Conservation (phyloP, 75 land plant genomes). For the Picea glauca region DNA sequence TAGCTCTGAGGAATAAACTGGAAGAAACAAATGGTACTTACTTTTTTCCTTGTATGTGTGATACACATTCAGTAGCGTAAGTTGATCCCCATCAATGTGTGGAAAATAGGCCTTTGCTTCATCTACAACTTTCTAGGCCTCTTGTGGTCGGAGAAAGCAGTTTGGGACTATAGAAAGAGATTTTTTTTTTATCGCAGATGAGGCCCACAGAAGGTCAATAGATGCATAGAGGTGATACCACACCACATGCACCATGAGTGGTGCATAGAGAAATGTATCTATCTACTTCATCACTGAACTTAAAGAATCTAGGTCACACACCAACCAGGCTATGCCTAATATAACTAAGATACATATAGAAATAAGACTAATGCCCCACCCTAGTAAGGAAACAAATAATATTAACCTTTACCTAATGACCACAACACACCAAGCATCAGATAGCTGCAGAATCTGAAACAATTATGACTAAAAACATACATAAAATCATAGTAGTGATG, state of each 20-base stretch:
- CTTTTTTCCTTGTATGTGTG: conserved; percentile 58
- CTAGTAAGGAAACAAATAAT: not conserved
- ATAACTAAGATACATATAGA: not conserved
- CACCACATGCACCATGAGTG: conserved; percentile 10
- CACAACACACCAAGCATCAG: not conserved
- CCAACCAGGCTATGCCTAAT: not conserved
- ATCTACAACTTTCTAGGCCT: conserved; percentile 62
- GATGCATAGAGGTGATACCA: conserved; percentile 45
- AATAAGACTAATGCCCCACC: not conserved
- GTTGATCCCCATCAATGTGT: conserved; percentile 57
- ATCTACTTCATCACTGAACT: conserved; percentile 12
- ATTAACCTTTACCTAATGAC: not conserved
- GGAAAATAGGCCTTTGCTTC: conserved; percentile 57
- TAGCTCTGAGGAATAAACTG: not conserved
- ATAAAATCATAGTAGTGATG: conserved; percentile 42
- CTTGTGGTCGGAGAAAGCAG: conserved; percentile 58
- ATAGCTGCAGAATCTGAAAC: not conserved
- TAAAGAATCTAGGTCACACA: conserved; percentile 8
- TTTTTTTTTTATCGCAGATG: conserved; percentile 38
- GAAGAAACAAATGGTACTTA: conserved; percentile 12
- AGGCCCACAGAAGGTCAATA: conserved; percentile 55
- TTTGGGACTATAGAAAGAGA: conserved; percentile 48
- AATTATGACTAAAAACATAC: not conserved
- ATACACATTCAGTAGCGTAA: conserved; percentile 53
- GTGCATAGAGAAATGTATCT: conserved; percentile 16